phyloP scores from a whole-genome alignment of 352 stramenopile species.

The Phytophthora pisi region DNA sequence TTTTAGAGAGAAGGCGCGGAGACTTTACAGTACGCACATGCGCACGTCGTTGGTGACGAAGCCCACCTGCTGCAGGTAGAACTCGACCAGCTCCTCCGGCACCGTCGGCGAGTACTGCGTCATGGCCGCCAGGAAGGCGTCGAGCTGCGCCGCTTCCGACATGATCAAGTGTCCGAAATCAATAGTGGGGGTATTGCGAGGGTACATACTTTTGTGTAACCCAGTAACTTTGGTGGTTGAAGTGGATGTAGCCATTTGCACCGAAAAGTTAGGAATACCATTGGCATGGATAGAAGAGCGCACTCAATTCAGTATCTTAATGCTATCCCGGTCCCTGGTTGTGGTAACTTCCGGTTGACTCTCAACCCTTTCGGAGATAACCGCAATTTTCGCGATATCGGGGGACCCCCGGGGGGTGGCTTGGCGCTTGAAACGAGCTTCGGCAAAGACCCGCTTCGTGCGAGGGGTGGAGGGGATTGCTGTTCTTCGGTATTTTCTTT shows the following conservation, averaged over 20 bases:
- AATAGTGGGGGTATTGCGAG: background rate
- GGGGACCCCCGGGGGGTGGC: background rate
- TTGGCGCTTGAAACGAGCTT: background rate
- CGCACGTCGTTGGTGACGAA: slow-evolving; percentile 74
- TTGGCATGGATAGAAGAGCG: too few relatives aligned
- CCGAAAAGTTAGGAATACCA: too few relatives aligned
- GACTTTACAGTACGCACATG: slow-evolving; percentile 53
- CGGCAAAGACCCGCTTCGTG: background rate
- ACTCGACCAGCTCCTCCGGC: slow-evolving; percentile 76
- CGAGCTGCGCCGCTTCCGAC: slow-evolving; percentile 58
- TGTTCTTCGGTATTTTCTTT: background rate
- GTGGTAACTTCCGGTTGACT: background rate
- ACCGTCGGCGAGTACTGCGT: slow-evolving; percentile 68
- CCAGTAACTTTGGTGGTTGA: background rate
- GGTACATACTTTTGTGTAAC: background rate
- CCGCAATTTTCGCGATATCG: slow-evolving; percentile 1
- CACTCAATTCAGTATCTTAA: too few relatives aligned
- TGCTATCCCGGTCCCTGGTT: too few relatives aligned
- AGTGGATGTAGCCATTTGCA: background rate
- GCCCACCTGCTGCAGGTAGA: slow-evolving; percentile 74
- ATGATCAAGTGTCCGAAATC: slow-evolving; percentile 19
- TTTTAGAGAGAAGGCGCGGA: background rate
- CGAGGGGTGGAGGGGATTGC: too few relatives aligned
- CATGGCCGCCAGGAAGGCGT: slow-evolving; percentile 72
- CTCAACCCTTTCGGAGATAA: background rate